Evolutionary conservation across 2,329 filamentous ascomycete species (phyloP), one percentile per base, ranked within the genome.

Genomic region (Acarospora socialis): DNA sequence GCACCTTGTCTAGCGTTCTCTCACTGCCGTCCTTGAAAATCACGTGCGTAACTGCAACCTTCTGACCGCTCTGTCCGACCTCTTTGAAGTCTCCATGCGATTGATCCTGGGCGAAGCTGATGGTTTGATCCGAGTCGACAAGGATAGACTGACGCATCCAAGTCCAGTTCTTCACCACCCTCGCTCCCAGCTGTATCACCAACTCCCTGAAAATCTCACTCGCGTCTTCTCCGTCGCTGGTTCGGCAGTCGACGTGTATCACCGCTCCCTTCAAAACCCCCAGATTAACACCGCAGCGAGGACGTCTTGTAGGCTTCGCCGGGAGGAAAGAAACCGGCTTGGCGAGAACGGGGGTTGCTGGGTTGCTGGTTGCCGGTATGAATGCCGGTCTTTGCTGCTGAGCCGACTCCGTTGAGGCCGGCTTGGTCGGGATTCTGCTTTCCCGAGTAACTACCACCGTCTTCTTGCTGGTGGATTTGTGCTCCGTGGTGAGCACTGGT

Each of bases 1-100:
- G 66, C 5, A 87, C 77, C 55, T 84, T 92, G 49, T 92, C 77
- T 42, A 93, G 56, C 1, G 83, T 92, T 16, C 77, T 66, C 47
- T 77, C 76, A 24, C 75, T 75, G 27, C 84, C 84, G 48, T 92
- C 84, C 53, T 92, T 93, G 63, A 76, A 93, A 5, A 93, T 73
- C 5, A 93, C 80, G 48, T 93, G 84, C 0, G 83, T 92, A 45
- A 92, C 81, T 4, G 77, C 79, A 37, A 82, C 61, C 50, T 73
- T 78, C 29, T 47, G 46, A 29, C 53, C 57, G 32, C 34, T 39
- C 33, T 42, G 45, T 13, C 25, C 34, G 18, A 34, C 28, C 9
- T 55, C 49, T 29, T 47, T 50, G 4, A 50, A 41, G 7, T 53
- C 49, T n/a, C 41, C 44, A 2, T 29, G 21, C 5, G 38, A 38